Percentiles rank a stretch among this genome's conserved stretches.
These are phyloP conservation scores for Sclerotiophoma versabilis DNA, from an alignment of 2,329 filamentous ascomycete species.

Conservation along the genomic window DNA sequence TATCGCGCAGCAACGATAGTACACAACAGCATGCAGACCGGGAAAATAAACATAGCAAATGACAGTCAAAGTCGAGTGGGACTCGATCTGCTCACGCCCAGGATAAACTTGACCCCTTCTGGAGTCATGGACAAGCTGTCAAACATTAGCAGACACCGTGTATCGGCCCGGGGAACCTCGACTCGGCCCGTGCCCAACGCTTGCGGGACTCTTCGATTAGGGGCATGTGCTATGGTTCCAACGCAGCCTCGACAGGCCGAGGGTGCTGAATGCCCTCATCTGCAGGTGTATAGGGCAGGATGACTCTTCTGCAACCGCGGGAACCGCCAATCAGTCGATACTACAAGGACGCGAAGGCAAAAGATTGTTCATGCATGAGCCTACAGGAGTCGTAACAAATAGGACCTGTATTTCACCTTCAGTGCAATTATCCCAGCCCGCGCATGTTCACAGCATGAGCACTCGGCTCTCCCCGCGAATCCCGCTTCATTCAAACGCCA, in stretches of 20 bases:
- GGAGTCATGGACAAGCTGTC: not conserved
- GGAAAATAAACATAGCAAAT: no score
- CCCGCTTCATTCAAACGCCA: constrained; percentile 28
- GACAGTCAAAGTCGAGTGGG: no score
- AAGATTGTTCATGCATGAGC: not conserved
- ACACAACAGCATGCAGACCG: not conserved
- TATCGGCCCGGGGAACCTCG: not conserved
- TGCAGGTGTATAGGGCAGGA: not conserved
- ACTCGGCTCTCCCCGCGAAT: constrained; percentile 27
- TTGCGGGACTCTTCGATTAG: not conserved
- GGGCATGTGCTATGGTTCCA: not conserved
- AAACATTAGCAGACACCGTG: not conserved
- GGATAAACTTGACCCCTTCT: not conserved
- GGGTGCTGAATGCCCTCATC: not conserved
- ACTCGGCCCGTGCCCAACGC: constrained; percentile 2
- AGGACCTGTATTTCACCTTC: not conserved
- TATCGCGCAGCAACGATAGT: not conserved
- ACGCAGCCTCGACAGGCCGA: not conserved
- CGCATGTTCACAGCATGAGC: constrained; percentile 2
- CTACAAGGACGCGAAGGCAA: not conserved
- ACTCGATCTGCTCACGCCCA: no score
- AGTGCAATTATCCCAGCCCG: not conserved
- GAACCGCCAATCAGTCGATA: not conserved
- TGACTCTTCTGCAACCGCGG: not conserved
- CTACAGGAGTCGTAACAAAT: not conserved